phyloP scores from a whole-genome alignment of 768 basidiomycete genomes.

The Asterophora lycoperdoides region DNA sequence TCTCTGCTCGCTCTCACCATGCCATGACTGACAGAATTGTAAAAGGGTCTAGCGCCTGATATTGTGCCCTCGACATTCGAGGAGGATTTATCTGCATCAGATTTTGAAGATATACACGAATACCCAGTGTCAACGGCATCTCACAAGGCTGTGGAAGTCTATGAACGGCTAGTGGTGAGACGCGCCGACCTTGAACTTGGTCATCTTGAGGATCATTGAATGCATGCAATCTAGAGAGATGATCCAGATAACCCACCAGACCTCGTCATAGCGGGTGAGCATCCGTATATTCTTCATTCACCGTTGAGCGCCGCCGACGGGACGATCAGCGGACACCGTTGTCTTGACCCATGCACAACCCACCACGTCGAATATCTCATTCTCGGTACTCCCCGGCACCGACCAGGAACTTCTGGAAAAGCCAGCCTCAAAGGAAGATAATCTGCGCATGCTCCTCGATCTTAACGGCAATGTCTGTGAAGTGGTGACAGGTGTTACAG shows the following conservation, averaged over 20 bases:
- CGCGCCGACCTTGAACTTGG: background rate
- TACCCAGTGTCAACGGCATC: constrained; percentile 75
- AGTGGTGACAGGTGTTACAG: constrained; percentile 85
- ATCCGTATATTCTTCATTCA: background rate
- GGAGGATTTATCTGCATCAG: constrained; percentile 62
- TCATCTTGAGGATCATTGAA: background rate
- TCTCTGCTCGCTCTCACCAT: constrained; percentile 13
- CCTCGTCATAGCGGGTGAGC: constrained; percentile 71
- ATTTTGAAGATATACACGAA: constrained; percentile 67
- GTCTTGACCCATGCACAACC: constrained; percentile 79
- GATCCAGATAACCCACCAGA: constrained; percentile 70
- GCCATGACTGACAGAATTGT: background rate
- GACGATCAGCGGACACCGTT: constrained; percentile 79
- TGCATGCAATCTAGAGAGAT: constrained; percentile 30
- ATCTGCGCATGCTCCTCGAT: constrained; percentile 82
- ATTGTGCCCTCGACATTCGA: constrained; percentile 54
- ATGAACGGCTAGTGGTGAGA: constrained; percentile 72
- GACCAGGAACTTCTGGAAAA: constrained; percentile 87
- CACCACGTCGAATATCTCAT: constrained; percentile 50
- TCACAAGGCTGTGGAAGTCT: constrained; percentile 84
- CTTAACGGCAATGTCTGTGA: constrained; percentile 85
- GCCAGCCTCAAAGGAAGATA: constrained; percentile 72
- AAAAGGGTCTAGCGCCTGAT: constrained; percentile 38
- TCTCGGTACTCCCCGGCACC: constrained; percentile 45
- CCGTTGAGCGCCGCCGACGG: background rate